phyloP scores from a whole-genome alignment of 2,329 filamentous ascomycete genomes.

The Salinomyces thailandicus region DNA sequence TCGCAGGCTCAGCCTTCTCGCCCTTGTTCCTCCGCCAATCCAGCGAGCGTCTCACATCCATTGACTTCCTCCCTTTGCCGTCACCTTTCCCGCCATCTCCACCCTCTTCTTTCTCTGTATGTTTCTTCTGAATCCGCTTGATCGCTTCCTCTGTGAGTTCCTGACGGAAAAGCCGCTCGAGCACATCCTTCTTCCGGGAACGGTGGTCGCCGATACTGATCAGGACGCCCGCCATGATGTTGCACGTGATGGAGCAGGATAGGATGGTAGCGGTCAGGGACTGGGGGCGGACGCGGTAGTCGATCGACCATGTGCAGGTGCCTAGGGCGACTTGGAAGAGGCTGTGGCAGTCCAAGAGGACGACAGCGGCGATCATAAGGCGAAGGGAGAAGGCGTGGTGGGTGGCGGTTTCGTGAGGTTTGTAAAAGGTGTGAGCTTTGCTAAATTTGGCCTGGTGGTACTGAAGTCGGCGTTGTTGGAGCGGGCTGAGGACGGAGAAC shows the following conservation, averaged over 20 bases:
- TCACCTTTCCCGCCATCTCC: neutral
- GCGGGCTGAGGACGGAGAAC: constrained; percentile 51
- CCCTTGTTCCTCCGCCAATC: neutral
- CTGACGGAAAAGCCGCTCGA: constrained; percentile 66
- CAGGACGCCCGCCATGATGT: constrained; percentile 64
- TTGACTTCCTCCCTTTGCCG: neutral
- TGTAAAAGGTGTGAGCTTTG: constrained; percentile 80
- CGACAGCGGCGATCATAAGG: constrained; percentile 65
- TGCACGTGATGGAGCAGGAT: constrained; percentile 65
- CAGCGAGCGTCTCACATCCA: neutral
- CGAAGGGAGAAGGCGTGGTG: constrained; percentile 69
- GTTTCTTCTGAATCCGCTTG: constrained; percentile 31
- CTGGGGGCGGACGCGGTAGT: constrained; percentile 56
- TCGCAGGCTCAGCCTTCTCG: neutral
- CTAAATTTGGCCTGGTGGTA: constrained; percentile 73
- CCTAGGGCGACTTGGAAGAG: constrained; percentile 71
- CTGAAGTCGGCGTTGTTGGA: constrained; percentile 58
- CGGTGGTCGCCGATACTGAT: constrained; percentile 66
- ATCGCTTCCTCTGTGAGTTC: constrained; percentile 60
- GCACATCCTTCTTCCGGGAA: constrained; percentile 76
- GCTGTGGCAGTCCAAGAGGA: constrained; percentile 69
- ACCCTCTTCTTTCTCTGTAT: constrained; percentile 3
- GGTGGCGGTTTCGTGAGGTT: constrained; percentile 74
- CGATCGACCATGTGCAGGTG: constrained; percentile 66
- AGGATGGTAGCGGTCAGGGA: constrained; percentile 74